Evolutionary conservation across 1,284 basidiomycete species (phyloP).

Genomic region (Garcileccinum viscosum): DNA sequence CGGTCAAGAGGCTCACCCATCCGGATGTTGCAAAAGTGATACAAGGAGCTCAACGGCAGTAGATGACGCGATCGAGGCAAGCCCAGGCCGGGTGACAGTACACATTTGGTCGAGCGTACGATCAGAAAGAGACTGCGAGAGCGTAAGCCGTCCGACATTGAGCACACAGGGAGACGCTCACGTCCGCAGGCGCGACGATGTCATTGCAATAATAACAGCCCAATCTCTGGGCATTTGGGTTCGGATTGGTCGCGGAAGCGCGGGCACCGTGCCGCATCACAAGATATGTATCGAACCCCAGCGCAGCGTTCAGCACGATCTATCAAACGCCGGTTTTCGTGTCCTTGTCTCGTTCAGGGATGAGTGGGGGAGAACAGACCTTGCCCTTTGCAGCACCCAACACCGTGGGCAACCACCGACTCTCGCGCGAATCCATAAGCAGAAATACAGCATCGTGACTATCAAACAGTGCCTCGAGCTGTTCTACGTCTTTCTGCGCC

Average conservation of each 20-base stretch:
- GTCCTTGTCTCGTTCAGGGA: neutral
- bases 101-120: conserved; percentile 99
- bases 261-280: conserved; percentile 95
- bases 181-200: conserved; percentile 94
- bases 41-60: conserved; percentile 93
- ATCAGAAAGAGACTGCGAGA: conserved; percentile 83
- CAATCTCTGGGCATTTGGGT: conserved; percentile 50
- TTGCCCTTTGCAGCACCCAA: conserved; percentile 85
- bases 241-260: conserved; percentile 27
- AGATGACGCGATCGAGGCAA: conserved; percentile 91
- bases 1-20: conserved; percentile 61
- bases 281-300: conserved; percentile 96
- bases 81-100: conserved; percentile 95
- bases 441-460: conserved; percentile 91
- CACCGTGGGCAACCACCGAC: conserved; percentile 93
- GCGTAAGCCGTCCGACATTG: neutral
- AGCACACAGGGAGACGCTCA: conserved; percentile 44
- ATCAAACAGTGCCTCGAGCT: conserved; percentile 80
- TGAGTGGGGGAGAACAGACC: conserved; percentile 46
- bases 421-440: conserved; percentile 98
- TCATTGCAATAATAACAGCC: conserved; percentile 99
- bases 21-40: conserved; percentile 88
- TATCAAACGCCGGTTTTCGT: conserved; percentile 34
- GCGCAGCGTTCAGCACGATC: conserved; percentile 93
- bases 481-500: conserved; percentile 69